phyloP scores from a whole-genome alignment of 2,329 filamentous ascomycete genomes.

The Cordyceps cicadae region DNA sequence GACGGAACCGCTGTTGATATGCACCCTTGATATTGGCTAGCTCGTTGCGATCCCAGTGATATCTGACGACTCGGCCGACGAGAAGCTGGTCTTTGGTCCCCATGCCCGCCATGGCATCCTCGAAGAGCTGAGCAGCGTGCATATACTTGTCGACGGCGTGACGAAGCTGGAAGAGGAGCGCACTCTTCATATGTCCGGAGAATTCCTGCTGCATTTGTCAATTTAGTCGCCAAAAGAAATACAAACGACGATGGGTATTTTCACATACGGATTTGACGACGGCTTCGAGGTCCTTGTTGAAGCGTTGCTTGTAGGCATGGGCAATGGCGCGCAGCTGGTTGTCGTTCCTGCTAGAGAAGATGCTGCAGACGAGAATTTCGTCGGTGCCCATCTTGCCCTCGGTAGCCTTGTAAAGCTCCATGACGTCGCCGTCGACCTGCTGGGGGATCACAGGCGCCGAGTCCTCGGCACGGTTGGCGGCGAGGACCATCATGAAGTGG shows the following conservation, averaged over 20 bases:
- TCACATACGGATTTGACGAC: conserved; percentile 59
- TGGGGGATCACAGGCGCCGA: conserved; percentile 63
- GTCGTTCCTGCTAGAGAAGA: conserved; percentile 68
- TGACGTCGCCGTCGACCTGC: conserved; percentile 66
- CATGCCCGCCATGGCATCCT: conserved; percentile 76
- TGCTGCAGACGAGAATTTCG: conserved; percentile 67
- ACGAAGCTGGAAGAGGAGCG: conserved; percentile 70
- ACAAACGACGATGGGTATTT: not conserved
- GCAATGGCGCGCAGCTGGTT: conserved; percentile 77
- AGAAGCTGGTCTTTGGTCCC: conserved; percentile 82
- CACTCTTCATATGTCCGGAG: conserved; percentile 84
- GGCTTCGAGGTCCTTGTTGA: conserved; percentile 60
- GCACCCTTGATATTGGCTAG: conserved; percentile 71
- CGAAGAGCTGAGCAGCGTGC: conserved; percentile 74
- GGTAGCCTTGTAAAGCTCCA: conserved; percentile 68
- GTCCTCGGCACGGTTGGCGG: conserved; percentile 69
- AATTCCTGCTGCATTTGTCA: conserved; percentile 51
- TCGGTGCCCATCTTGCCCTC: conserved; percentile 67
- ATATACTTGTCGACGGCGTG: conserved; percentile 72
- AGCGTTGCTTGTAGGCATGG: conserved; percentile 65
- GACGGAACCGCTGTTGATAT: conserved; percentile 63
- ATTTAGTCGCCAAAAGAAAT: not conserved
- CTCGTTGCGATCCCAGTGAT: conserved; percentile 73
- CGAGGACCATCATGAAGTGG: conserved; percentile 75
- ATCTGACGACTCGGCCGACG: conserved; percentile 65